These are phyloP conservation scores for Apiospora koreana DNA, from an alignment of 2,329 filamentous ascomycete species.

Conservation along the genomic window DNA sequence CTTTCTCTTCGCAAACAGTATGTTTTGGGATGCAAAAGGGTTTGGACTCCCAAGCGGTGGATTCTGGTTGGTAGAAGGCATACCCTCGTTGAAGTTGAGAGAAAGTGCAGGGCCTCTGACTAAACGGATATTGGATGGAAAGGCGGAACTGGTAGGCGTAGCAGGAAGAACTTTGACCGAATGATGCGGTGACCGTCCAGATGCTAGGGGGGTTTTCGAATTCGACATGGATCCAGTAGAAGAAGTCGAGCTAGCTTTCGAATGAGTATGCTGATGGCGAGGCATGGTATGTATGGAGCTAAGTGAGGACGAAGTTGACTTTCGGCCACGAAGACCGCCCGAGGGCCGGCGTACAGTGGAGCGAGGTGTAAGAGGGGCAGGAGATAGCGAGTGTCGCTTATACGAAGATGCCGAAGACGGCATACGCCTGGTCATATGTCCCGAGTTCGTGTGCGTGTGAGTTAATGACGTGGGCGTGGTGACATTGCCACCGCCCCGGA, in stretches of 20 bases:
- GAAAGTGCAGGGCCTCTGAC: constrained; percentile 63
- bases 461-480: constrained; percentile 30
- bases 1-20: constrained; percentile 81
- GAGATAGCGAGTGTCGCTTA: constrained; percentile 80
- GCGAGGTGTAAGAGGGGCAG: constrained; percentile 83
- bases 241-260: constrained; percentile 91
- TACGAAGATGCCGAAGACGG: constrained; percentile 49
- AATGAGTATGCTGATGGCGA: constrained; percentile 83
- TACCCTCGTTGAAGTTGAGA: constrained; percentile 59
- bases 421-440: constrained; percentile 31
- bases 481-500: constrained; percentile 20
- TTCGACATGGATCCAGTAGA: constrained; percentile 74
- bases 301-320: constrained; percentile 93
- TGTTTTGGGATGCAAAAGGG: constrained; percentile 54
- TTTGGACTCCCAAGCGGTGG: constrained; percentile 53
- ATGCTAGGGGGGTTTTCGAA: constrained; percentile 63
- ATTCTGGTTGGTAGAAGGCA: constrained; percentile 39
- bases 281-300: constrained; percentile 89
- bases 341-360: constrained; percentile 84
- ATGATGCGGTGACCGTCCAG: constrained; percentile 77
- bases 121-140: constrained; percentile 84
- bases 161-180: constrained; percentile 95
- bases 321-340: constrained; percentile 81
- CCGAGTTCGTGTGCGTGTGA: constrained; percentile 22
- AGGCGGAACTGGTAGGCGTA: constrained; percentile 73